phyloP scores from a whole-genome alignment of 2,329 filamentous ascomycete genomes.

The Aspergillus sp. region DNA sequence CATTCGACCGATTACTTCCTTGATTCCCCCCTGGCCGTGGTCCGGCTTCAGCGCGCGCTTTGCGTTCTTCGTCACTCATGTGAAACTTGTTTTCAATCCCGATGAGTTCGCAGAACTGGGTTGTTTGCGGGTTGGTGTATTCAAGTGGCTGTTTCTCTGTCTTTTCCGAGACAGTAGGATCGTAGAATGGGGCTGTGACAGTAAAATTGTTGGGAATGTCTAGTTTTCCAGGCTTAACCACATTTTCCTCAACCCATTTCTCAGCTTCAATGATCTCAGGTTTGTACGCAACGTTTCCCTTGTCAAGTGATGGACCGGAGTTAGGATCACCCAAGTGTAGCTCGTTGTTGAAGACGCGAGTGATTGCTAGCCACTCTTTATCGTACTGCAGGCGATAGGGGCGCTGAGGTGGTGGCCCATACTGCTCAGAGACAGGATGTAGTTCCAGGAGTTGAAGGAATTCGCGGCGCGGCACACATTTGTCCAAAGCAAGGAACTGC shows the following conservation, averaged over 20 bases:
- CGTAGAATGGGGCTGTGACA: conserved; percentile 64
- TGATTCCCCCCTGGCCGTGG: conserved; percentile 39
- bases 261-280: conserved; percentile 61
- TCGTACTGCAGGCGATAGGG: conserved; percentile 69
- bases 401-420: conserved; percentile 17
- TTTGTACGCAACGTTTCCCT: conserved; percentile 61
- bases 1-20: conserved; percentile 15
- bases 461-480: conserved; percentile 69
- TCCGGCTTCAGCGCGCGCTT: conserved; percentile 49
- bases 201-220: conserved; percentile 70
- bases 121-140: conserved; percentile 81
- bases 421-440: conserved; percentile 37
- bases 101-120: conserved; percentile 69
- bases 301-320: conserved; percentile 49
- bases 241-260: conserved; percentile 70
- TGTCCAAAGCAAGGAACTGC: conserved; percentile 82
- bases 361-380: conserved; percentile 91
- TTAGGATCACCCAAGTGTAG: conserved; percentile 56
- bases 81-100: conserved; percentile 69
- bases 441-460: conserved; percentile 75
- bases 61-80: conserved; percentile 62
- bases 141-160: conserved; percentile 62
- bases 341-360: conserved; percentile 63
- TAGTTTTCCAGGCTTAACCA: conserved; percentile 56
- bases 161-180: conserved; percentile 48